Percentiles rank a stretch among this genome's conserved stretches.
These are phyloP conservation scores for Solanum gandarillasii DNA, from an alignment of 257 asterid species.

Conservation along the genomic window DNA sequence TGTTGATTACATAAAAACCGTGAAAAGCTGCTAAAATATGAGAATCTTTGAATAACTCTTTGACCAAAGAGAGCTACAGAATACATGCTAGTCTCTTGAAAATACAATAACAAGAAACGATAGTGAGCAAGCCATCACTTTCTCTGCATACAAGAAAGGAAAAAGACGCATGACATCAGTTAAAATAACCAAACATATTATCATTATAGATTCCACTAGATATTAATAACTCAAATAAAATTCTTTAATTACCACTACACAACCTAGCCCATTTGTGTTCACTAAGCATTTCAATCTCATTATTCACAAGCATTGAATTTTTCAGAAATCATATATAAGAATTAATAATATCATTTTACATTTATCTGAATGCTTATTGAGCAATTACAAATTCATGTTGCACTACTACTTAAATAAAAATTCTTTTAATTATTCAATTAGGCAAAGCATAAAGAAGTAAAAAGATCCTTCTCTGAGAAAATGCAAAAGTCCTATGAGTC, in stretches of 20 bases:
- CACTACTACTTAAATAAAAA: not conserved
- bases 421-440: not conserved
- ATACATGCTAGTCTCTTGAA: slow-evolving; percentile 31
- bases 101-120: not conserved
- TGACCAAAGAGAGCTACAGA: slow-evolving; percentile 34
- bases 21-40: slow-evolving; percentile 25
- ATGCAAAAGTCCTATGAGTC: not conserved
- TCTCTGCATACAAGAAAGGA: not conserved
- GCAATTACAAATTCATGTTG: not conserved
- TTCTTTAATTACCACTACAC: not conserved
- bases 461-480: not conserved
- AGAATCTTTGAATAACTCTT: slow-evolving; percentile 26
- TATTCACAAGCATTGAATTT: not conserved
- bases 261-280: not conserved
- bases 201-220: not conserved
- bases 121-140: not conserved
- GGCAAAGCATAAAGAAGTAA: not conserved
- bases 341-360: not conserved
- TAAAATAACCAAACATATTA: not conserved
- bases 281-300: not conserved
- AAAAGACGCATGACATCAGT: not conserved
- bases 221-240: not conserved
- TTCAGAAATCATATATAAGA: not conserved
- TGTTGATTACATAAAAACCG: slow-evolving; percentile 38
- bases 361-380: not conserved